Conservation (phyloP, 1,284 basidiomycete genomes). For the Psilocybe mexicana region DNA sequence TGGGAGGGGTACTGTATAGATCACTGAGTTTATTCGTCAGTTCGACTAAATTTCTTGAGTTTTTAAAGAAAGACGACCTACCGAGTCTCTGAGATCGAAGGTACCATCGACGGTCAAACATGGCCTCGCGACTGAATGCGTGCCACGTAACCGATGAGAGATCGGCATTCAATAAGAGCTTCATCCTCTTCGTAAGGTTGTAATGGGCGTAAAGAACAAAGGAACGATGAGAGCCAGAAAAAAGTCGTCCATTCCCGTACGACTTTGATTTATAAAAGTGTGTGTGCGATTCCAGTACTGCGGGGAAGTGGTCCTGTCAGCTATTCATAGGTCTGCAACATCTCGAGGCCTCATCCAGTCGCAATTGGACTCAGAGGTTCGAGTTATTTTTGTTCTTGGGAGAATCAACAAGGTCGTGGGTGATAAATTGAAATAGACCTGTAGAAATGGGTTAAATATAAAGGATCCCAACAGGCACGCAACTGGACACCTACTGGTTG, state of each 20-base stretch:
- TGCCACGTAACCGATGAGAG: conserved; percentile 32
- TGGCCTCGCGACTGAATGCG: conserved; percentile 29
- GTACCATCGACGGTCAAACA: conserved; percentile 34
- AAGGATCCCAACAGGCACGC: not conserved
- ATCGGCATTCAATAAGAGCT: conserved; percentile 14
- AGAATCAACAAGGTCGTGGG: not conserved
- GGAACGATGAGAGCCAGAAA: not conserved
- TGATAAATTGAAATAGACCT: not conserved
- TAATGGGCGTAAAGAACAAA: not conserved
- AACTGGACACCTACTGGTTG: not conserved
- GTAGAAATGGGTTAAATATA: not conserved
- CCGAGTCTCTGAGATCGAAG: conserved; percentile 32
- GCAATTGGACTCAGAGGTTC: not conserved
- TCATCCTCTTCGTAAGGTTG: not conserved
- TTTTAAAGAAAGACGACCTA: conserved; percentile 13
- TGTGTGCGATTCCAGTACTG: not conserved
- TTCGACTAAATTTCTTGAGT: not conserved
- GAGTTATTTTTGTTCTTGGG: not conserved
- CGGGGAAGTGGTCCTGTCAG: not conserved
- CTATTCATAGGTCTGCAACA: not conserved
- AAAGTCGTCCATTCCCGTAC: not conserved
- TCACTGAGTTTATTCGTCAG: conserved; percentile 4
- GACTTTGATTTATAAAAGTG: not conserved
- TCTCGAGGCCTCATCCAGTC: not conserved
- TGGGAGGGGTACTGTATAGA: conserved; percentile 9